Evolutionary conservation across 768 basidiomycete species (phyloP).

Genomic region (Pleurotus giganteus): DNA sequence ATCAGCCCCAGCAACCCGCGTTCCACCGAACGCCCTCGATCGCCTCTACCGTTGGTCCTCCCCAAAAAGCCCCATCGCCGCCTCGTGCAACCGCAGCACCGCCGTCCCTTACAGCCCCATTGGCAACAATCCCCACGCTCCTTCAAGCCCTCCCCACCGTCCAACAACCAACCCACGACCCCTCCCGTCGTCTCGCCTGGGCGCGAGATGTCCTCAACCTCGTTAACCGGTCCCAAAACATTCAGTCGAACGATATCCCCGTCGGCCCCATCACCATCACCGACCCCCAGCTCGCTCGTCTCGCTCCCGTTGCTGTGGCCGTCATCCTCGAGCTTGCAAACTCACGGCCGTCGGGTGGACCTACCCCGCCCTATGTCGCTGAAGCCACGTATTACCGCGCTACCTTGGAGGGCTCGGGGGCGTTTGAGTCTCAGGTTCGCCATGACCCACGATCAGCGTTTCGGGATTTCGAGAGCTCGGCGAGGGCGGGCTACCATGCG

Average conservation of each 20-base stretch:
- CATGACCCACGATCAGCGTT: conserved; percentile 81
- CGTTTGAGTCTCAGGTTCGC: conserved; percentile 60
- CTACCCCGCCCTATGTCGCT: conserved; percentile 45
- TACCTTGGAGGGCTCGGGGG: conserved; percentile 68
- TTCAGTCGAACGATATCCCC: conserved; percentile 34
- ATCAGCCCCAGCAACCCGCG: conserved; percentile 19
- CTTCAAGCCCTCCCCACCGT: conserved; percentile 47
- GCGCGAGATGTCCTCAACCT: conserved; percentile 80
- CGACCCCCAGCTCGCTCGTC: conserved; percentile 57
- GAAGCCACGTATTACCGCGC: conserved; percentile 80
- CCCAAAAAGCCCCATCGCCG: conserved; percentile 46
- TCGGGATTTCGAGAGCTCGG: conserved; percentile 84
- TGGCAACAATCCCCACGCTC: conserved; percentile 66
- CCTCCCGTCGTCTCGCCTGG: conserved; percentile 70
- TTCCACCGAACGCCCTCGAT: conserved; percentile 21
- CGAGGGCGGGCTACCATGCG: conserved; percentile 68
- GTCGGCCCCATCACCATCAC: conserved; percentile 53
- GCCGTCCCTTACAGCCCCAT: conserved; percentile 61
- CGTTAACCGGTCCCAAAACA: conserved; percentile 55
- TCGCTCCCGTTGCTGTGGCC: conserved; percentile 64
- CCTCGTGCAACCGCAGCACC: conserved; percentile 27
- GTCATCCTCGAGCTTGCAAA: conserved; percentile 58
- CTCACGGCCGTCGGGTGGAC: conserved; percentile 16
- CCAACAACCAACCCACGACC: conserved; percentile 55
- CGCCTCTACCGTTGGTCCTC: conserved; percentile 38